A percentile compares a stretch with the other conserved stretches of the same genome.
Evolutionary conservation across 2,329 filamentous ascomycete genomes (phyloP).

Genomic region (Penicillium verrucosum): DNA sequence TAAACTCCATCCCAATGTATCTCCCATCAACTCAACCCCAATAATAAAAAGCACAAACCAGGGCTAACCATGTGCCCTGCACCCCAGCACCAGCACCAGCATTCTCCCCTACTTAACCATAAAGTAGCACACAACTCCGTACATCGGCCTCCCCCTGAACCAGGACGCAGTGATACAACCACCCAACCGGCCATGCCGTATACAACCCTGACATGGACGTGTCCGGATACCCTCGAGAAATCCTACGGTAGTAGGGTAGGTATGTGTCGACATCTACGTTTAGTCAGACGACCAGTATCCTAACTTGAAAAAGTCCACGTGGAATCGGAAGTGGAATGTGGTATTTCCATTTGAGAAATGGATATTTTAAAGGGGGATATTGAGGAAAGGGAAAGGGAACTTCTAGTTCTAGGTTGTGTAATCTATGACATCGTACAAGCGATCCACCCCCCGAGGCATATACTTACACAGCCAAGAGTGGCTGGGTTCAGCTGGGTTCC

Average conservation of each 20-base stretch:
- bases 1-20: neutral
- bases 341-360: neutral
- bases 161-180: neutral
- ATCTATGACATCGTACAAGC: neutral
- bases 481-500: neutral
- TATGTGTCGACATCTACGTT: neutral
- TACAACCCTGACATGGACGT: neutral
- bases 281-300: neutral
- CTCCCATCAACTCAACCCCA: neutral
- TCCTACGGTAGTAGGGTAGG: neutral
- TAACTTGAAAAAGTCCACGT: neutral
- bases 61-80: neutral
- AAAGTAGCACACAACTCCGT: neutral
- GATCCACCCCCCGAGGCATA: neutral
- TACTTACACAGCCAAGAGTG: neutral
- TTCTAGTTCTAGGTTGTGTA: neutral
- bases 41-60: neutral
- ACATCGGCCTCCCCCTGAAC: neutral
- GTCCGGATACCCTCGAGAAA: neutral
- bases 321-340: neutral
- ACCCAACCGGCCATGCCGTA: neutral
- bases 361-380: neutral
- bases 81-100: neutral
- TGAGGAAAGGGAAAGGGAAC: neutral
- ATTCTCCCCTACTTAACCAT: neutral